Base-by-base conservation (phyloP, 2,329 filamentous ascomycete genomes). In the Oidium heveae region DNA sequence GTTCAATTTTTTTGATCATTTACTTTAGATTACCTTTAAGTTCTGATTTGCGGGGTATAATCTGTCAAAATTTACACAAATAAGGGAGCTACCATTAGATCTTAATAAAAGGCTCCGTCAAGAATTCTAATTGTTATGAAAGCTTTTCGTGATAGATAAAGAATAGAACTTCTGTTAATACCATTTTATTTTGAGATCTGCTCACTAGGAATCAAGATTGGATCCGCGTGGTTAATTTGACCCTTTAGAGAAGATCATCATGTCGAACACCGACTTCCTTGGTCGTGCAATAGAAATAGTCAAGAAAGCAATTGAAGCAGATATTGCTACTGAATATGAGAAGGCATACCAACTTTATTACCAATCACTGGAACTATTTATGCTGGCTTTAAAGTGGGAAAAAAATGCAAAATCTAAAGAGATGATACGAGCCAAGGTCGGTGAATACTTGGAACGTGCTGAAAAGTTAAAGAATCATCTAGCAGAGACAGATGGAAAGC, bases 321-420 rank as follows among this genome's bases (percentile, higher is more conserved):
- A 98, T 72, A 94, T 89, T 61, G 84, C 85, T 49, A 88, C 86
- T 66, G 86, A 96, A 67, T 98, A 98, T 70, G 87, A 95, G 64
- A 89, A 93, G 69, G 91, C 91, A 55, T 96, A 96, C 68, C 85
- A 94, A 66, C 76, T 84, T 59, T 98, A 98, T 77, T 95, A 94
- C 73, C 82, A 86, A 61, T 82, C 89, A 53, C 84, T 98, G 62
- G 89, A 98, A 70, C 79, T 96, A 56, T 98, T 96, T 74, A 94
- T 98, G 84, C 84, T 96, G 58, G 91, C 91, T 36, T 76, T 98
- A 57, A 98, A 98, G 74, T 98, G 89, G 89, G 91, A 98, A 72
- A 98, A 96, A 77, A 96, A 95, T 71, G 80, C 84, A 59, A 89
- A 88, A 63, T 88, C 86, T 59, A 96, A 96, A 73, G 87, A 93